These are phyloP conservation scores for Angophora floribunda DNA, from an alignment of 345 rosid species.

Conservation along the genomic window DNA sequence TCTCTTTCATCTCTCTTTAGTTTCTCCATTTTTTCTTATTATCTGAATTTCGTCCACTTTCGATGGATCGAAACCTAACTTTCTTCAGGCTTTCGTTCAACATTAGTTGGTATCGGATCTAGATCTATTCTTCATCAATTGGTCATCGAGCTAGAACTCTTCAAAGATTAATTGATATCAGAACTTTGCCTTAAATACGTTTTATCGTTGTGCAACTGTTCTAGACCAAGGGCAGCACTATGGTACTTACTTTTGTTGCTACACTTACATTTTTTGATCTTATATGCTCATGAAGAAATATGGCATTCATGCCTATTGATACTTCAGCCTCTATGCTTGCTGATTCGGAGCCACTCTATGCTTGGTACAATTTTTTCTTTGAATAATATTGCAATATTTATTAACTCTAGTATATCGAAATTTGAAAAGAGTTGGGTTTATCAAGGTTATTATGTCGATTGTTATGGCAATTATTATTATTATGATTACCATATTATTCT, in stretches of 20 bases:
- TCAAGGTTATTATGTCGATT: rapidly evolving
- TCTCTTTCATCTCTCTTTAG: neutral
- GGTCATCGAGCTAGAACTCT: neutral
- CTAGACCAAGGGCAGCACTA: rapidly evolving
- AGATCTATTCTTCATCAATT: rapidly evolving
- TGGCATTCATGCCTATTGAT: no score
- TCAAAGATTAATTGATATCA: neutral
- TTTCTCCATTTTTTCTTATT: no score
- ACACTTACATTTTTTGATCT: rapidly evolving
- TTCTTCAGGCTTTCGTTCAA: neutral
- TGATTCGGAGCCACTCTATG: no score
- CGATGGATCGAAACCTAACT: neutral
- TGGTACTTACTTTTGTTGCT: no score
- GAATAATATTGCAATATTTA: no score
- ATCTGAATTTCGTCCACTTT: neutral
- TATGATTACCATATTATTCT: neutral
- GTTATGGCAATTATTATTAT: neutral
- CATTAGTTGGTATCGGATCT: neutral
- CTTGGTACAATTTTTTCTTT: no score
- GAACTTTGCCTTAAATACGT: rapidly evolving
- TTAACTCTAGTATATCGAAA: no score
- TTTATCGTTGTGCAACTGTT: no score
- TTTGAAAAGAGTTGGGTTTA: no score
- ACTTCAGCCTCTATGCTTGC: rapidly evolving
- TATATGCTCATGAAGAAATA: no score